Evolutionary conservation across 495 filamentous ascomycete species (phyloP).

Genomic region (Hyaloscypha hepaticicola): DNA sequence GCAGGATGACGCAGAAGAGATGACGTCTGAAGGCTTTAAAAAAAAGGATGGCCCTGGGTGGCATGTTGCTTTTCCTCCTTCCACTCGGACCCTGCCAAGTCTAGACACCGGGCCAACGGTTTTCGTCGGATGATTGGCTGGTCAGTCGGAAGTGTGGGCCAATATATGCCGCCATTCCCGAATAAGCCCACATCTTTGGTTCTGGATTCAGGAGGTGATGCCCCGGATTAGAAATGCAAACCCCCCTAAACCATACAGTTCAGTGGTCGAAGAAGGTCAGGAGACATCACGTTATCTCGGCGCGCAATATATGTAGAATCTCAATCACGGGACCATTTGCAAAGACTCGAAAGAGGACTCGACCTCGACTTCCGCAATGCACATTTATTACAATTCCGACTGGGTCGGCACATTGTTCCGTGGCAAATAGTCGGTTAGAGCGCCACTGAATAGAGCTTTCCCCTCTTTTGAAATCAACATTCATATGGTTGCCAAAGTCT

Average conservation of each 20-base stretch:
- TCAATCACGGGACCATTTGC: neutral
- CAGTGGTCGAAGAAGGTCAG: neutral
- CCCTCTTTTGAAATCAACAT: neutral
- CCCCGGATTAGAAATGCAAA: slow-evolving; percentile 1
- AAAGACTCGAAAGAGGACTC: neutral
- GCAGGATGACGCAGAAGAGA: neutral
- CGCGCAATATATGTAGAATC: neutral
- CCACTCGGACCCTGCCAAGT: neutral
- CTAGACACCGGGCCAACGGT: neutral
- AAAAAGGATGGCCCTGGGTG: neutral
- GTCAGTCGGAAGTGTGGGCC: neutral
- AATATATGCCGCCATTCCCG: neutral
- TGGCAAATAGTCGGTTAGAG: neutral
- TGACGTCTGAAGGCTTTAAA: neutral
- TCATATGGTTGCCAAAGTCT: neutral
- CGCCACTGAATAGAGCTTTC: neutral
- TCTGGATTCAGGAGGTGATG: neutral
- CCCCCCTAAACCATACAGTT: neutral
- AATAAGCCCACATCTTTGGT: neutral
- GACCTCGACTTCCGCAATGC: neutral
- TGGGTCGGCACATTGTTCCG: neutral
- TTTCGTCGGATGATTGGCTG: neutral
- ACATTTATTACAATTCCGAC: neutral
- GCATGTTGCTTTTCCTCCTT: too few relatives aligned
- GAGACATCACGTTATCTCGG: neutral